Percentiles rank a stretch among this genome's conserved stretches.
Conservation (phyloP, 1,284 basidiomycete genomes). For the Tilletia setariae region DNA sequence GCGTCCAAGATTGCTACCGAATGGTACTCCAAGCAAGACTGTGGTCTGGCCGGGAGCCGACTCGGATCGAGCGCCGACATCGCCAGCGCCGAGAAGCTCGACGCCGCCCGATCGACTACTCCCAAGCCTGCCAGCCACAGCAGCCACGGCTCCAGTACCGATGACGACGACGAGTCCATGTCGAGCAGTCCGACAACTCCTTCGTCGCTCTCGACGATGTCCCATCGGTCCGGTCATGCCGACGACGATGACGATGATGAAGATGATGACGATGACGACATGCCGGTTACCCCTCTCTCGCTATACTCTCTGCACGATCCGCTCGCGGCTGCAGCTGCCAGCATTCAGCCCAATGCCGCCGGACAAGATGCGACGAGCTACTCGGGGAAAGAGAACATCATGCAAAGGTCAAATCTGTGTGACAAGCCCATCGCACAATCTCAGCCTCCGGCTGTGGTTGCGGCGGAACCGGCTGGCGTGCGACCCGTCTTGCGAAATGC, state of each 20-base stretch:
- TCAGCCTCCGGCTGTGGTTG: not conserved
- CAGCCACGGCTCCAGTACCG: constrained; percentile 22
- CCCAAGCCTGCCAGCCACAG: constrained; percentile 15
- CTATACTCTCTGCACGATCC: constrained; percentile 32
- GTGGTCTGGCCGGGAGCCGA: not conserved
- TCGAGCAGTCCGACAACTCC: constrained; percentile 42
- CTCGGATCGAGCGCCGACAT: not conserved
- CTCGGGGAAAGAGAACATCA: not conserved
- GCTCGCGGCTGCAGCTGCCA: not conserved
- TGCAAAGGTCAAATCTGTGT: not conserved
- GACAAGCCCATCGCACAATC: not conserved
- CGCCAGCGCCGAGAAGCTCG: not conserved
- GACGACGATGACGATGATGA: constrained; percentile 28
- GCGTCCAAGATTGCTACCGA: constrained; percentile 87
- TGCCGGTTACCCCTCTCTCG: constrained; percentile 52
- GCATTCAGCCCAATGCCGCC: not conserved
- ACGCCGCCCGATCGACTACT: constrained; percentile 20
- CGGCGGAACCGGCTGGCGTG: not conserved
- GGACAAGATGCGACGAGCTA: not conserved
- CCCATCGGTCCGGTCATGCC: constrained; percentile 26
- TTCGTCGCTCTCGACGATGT: constrained; percentile 49
- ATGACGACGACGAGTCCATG: constrained; percentile 44
- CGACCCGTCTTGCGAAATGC: not conserved
- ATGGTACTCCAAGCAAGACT: constrained; percentile 64
- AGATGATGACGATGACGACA: constrained; percentile 50